Evolutionary conservation across 148 eudicot species (phyloP), one percentile per base, ranked within the genome.

Genomic region (Nepenthes mirabilis): DNA sequence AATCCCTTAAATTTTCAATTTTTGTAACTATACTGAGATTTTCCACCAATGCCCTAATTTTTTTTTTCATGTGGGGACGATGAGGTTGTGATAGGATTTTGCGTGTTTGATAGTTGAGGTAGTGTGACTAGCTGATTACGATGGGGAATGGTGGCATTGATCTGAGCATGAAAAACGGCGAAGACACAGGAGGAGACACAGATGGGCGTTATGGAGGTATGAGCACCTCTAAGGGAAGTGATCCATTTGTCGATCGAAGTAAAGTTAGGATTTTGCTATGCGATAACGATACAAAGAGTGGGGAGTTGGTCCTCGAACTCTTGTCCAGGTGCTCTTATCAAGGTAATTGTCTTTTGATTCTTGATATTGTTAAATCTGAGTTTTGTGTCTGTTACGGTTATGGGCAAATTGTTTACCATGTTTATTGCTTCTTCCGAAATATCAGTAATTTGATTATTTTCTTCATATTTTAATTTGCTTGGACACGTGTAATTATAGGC

Each of bases 201-300:
- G 74, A 68, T 9, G 75, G 58, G 14, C 36, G 50, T 37, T 14
- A 50, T 52, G 49, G 59, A 49, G 64, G 69, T 49, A 79, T 69
- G 43, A 57, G 53, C 52, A 47, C 51, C 13, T 65, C 72, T 47
- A 85, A 77, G 76, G 72, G 68, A 11, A 80, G 76, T 52, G 93
- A 85, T 56, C 85, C 78, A 61, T 89, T 89, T 66, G 78, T 89
- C 35, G 94, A 89, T 80, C 79, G 94, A 55, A 89, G 90, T 71
- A 86, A 83, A 75, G 97, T 89, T 36, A 73, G 90, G 77, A 86
- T 89, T 70, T 83, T 89, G 81, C 65, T 89, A 58, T 89, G 90
- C 56, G 97, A 89, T 65, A 86, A 78, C 57, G 87, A 89, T 74
- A 47, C 60, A 14, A 81, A 76, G 65, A 81, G 90, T 56, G 79